These are phyloP conservation scores for Boletus mariae DNA, from an alignment of 1,284 basidiomycete genomes.

Conservation along the genomic window DNA sequence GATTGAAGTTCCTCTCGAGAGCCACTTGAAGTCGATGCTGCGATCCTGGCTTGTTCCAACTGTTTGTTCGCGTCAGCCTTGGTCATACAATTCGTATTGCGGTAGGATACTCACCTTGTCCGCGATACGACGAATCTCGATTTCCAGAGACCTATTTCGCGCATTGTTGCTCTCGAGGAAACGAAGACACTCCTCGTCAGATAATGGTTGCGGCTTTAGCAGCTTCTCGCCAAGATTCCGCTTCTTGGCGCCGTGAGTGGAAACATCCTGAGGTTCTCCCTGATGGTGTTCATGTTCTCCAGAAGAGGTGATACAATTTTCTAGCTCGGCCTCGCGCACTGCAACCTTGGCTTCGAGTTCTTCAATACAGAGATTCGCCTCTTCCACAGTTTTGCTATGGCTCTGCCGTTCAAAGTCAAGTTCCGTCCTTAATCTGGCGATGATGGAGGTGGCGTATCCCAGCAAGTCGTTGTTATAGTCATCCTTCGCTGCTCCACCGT, in stretches of 20 bases:
- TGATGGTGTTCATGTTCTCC: constrained; percentile 1
- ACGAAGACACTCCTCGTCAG: constrained; percentile 39
- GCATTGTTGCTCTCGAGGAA: constrained; percentile 38
- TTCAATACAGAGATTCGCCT: constrained; percentile 42
- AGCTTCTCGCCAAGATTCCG: constrained; percentile 4
- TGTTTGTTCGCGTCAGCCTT: constrained; percentile 3
- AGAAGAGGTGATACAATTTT: constrained; percentile 29
- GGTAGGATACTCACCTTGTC: constrained; percentile 34
- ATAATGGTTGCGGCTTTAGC: constrained; percentile 18
- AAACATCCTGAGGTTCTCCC: not conserved
- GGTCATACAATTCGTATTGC: not conserved
- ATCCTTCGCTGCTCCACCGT: not conserved
- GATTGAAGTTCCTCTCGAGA: not conserved
- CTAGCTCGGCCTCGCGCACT: constrained; percentile 52
- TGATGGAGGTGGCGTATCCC: constrained; percentile 41
- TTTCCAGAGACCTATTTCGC: constrained; percentile 44
- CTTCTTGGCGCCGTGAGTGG: not conserved
- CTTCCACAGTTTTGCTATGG: constrained; percentile 39
- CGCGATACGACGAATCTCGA: constrained; percentile 42
- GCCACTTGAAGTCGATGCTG: not conserved
- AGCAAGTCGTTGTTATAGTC: constrained; percentile 19
- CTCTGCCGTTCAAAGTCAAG: constrained; percentile 44
- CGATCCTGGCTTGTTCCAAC: constrained; percentile 23
- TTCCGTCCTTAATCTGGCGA: constrained; percentile 42
- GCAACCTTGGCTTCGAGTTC: constrained; percentile 53